Base-by-base conservation (phyloP, 805 yeast species). In the Pichia cabralensis region DNA sequence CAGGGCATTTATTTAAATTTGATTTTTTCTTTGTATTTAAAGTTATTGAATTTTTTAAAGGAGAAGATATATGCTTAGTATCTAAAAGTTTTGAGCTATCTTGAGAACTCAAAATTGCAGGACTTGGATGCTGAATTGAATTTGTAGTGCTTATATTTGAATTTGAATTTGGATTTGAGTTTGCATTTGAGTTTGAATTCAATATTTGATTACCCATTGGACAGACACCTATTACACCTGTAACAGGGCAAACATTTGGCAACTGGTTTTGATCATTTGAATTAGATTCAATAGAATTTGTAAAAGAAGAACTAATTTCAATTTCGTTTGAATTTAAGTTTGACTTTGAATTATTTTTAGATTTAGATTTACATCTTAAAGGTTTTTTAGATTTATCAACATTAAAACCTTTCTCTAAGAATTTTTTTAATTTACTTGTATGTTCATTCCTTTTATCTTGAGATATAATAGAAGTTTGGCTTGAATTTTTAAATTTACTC, bases 401-500 rank as follows among this genome's bases (percentile, higher is more conserved):
- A 16, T 42, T 38, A 10, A 41, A 26, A 24, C 48, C 40, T 9
- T 56, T 50, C 31, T 56, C 61, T n/a, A 56, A 39, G 26, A 56
- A 55, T 27, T 45, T 48, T 34, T 56, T 56, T 35, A 56, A 40
- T 33, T 55, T 56, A 33, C 53, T 47, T 18, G 58, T 54, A 33
- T 55, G 59, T 26, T 52, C 58, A 21, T 30, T 42, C 12, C 50
- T 50, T 30, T 51, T 53, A 25, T 52, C 51, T 22, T 33, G 19
- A 8, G 56, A 39, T 12, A 47, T 44, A 12, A 39, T 42, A 8
- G 44, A 36, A 24, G 28, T 34, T 14, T 33, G 32, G 9, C 39
- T 36, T 17, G 42, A 40, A 12, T 44, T 48, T 30, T 48, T 45
- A 11, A 47, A 45, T 27, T 43, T 45, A 22, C 39, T 43, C 47